Evolutionary conservation across 2,329 filamentous ascomycete genomes (phyloP).

Genomic region (Helicocarpus griseus): DNA sequence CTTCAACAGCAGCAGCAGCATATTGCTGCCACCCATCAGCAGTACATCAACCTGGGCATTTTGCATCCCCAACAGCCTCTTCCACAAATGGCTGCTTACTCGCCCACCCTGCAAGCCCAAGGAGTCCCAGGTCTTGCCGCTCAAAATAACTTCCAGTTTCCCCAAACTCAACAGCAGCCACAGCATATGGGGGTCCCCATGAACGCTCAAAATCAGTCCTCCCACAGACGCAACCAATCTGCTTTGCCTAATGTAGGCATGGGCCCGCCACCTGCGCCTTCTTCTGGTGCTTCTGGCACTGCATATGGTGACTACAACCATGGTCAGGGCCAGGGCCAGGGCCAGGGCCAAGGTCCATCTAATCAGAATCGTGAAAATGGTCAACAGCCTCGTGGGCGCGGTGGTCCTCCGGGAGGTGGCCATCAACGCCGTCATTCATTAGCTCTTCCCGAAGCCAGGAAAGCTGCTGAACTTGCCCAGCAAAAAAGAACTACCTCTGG

Average conservation of each 20-base stretch:
- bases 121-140: constrained; percentile 60
- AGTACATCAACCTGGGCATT: constrained; percentile 90
- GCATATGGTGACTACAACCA: constrained; percentile 70
- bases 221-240: constrained; percentile 97
- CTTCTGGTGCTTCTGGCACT: constrained; percentile 70
- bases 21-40: constrained; percentile 90
- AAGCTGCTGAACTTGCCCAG: constrained; percentile 91
- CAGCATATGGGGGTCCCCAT: constrained; percentile 43
- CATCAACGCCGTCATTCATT: constrained; percentile 93
- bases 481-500: constrained; percentile 90
- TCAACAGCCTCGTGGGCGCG: constrained; percentile 62
- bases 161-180: constrained; percentile 58
- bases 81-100: constrained; percentile 60
- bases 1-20: constrained; percentile 97
- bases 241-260: constrained; percentile 87
- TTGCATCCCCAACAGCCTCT: constrained; percentile 77
- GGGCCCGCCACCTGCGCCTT: constrained; percentile 81
- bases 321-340: constrained; percentile 18
- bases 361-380: constrained; percentile 65
- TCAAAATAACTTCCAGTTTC: constrained; percentile 75
- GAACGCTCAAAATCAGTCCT: constrained; percentile 67
- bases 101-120: constrained; percentile 61
- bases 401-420: constrained; percentile 60
- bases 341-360: constrained; percentile 32
- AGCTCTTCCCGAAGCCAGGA: constrained; percentile 90